Evolutionary conservation across 805 yeast species (phyloP), one percentile per base, ranked within the genome.

Genomic region (Candida endomychidarum): DNA sequence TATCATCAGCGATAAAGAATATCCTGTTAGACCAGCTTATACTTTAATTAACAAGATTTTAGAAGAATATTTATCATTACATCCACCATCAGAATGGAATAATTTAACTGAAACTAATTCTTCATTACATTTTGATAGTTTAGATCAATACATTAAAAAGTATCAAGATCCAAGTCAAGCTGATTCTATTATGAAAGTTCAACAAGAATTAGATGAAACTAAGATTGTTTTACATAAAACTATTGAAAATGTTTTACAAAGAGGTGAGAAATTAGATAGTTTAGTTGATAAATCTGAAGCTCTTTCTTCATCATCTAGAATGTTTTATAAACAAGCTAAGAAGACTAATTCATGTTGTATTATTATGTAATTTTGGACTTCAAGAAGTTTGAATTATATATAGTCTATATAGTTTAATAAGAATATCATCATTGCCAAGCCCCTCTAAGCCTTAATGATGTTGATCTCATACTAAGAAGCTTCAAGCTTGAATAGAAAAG

Each of bases 111-210:
- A 74, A 42, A 69, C 66, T 42, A 72, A 57, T 38, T 50, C 77
- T 12, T 57, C 63, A 10, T 69, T 83, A 40, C 64, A 66, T 27
- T 80, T 76, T 59, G 78, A 77, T 18, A 78, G 77, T 45, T 72
- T 91, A 54, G 85, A 81, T 22, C 67, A 65, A 18, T 89, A 89
- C 60, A 67, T 93, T 51, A 67, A 72, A 53, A 86, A 86, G 57
- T 93, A 93, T 67, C 99, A 93, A 68, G 96, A 93, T 61, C 99
- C 99, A 21, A 75, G 84, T 29, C 96, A 93, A 70, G 98, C 98
- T 0, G 99, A 93, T 61, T 84, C 96, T 8, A 81, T 93, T 47
- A 83, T 93, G 95, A 86, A 84, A 62, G 99, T 93, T 16, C 99
- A 93, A 70, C 95, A 89, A 59, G 99, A 93, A 65, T 77, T 93